A percentile compares a stretch with the other conserved stretches of the same genome.
Evolutionary conservation across 768 basidiomycete species (phyloP).

Genomic region (Rhodosporidiobolus sp.): DNA sequence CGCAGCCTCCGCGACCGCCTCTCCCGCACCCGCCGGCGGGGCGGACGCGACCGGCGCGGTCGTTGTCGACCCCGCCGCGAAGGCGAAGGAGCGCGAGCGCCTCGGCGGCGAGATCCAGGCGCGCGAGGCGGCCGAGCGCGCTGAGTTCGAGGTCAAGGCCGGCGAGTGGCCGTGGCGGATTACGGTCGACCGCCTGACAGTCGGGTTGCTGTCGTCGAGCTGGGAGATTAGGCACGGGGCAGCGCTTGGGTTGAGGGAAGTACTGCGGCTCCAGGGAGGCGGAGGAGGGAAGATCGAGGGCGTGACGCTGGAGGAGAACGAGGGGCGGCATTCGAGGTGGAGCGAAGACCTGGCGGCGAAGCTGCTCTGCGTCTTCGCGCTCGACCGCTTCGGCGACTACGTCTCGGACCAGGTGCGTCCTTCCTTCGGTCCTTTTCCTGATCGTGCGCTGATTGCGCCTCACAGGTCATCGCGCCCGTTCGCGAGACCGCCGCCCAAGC

Average conservation of each 20-base stretch:
- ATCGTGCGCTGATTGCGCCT: not conserved
- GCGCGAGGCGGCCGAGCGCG: constrained; percentile 5
- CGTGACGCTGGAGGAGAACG: constrained; percentile 59
- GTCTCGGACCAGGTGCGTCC: constrained; percentile 74
- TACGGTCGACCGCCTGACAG: constrained; percentile 41
- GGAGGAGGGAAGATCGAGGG: constrained; percentile 66
- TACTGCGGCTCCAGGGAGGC: constrained; percentile 77
- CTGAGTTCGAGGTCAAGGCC: constrained; percentile 65
- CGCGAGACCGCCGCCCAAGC: constrained; percentile 95
- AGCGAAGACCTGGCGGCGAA: constrained; percentile 82
- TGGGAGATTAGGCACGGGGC: constrained; percentile 97
- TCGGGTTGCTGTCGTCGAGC: constrained; percentile 63
- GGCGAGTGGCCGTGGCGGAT: constrained; percentile 73
- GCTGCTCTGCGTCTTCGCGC: constrained; percentile 80
- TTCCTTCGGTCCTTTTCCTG: not conserved
- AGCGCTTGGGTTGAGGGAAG: constrained; percentile 81
- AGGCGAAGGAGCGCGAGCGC: constrained; percentile 45
- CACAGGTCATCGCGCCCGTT: constrained; percentile 84
- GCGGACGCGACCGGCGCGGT: constrained; percentile 46
- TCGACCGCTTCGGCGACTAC: constrained; percentile 98
- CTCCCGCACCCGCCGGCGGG: constrained; percentile 55
- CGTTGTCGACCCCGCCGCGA: constrained; percentile 50
- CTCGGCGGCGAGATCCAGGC: constrained; percentile 63
- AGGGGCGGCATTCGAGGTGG: constrained; percentile 72
- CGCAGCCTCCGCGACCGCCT: not conserved